Evolutionary conservation across 306 rosid genomes (phyloP), one percentile per base, ranked within the genome.

Genomic region (Nissolia schottii): DNA sequence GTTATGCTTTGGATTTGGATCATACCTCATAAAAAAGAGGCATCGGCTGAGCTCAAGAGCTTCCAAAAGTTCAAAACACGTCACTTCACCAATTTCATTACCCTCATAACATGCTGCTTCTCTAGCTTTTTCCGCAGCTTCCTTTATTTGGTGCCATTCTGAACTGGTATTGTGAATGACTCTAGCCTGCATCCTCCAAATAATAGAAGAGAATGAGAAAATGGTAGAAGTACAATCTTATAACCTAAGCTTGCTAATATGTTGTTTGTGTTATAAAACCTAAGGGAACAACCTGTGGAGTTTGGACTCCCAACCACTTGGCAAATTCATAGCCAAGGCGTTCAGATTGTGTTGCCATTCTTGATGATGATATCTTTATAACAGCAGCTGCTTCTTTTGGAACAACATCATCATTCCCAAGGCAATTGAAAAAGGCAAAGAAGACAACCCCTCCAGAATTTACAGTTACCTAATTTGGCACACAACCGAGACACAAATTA

Each of bases 11-110:
- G 32, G 64, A 50, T 67, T 59, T 62, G 37, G 50, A 59, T 58
- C 54, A 64, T 66, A 91, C 98, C 97, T 87, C 97, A 94, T 86
- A 29, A 94, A 75, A 61, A 86, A 77, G 76, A 94, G 87, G 81
- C 99, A 94, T 43, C 91, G 83, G 84, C 99, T 89, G 50, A 91
- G 94, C 65, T 94, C 99, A 74, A 94, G 99, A 67, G 99, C 99
- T 85, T 94, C 99, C 89, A 89, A 82, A 79, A 94, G 95, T 79
- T 94, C 96, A 24, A 82, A 82, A 79, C 97, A 94, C 2, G 97
- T 91, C 87, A 94, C 80, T 80, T 84, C 91, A 43, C 89, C 95
- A 64, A 83, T 76, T 80, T 91, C 96, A 74, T 94, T 96, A 70
- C 89, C 87, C 69, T 86, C 91, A 65, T 57, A 82, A 84, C 63